A percentile compares a stretch with the other conserved stretches of the same genome.
Evolutionary conservation across 345 rosid species (phyloP).

Genomic region (Kandelia obovata): DNA sequence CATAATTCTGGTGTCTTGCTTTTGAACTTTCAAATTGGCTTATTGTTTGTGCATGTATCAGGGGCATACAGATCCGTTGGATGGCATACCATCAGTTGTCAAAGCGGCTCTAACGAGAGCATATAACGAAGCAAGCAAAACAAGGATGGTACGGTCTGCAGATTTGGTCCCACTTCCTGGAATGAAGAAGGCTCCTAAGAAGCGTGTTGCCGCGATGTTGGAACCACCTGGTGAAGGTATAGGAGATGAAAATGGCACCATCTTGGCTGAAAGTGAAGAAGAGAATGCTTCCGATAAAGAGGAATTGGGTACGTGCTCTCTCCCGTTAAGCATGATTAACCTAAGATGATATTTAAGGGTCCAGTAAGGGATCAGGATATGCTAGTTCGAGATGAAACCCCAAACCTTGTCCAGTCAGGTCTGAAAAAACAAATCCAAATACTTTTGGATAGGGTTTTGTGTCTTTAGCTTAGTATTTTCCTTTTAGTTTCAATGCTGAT

Average conservation of each 20-base stretch:
- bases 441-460: no score
- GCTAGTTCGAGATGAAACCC: no score
- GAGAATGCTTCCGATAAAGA: constrained; percentile 63
- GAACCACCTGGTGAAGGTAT: constrained; percentile 63
- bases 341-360: not conserved
- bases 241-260: constrained; percentile 59
- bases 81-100: constrained; percentile 74
- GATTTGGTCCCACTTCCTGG: constrained; percentile 85
- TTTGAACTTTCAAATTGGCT: not conserved
- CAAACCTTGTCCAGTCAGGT: no score
- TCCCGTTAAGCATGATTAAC: not conserved
- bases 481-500: no score
- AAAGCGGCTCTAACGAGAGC: constrained; percentile 89
- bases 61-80: constrained; percentile 79
- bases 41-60: constrained; percentile 30
- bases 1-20: not conserved
- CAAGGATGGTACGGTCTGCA: constrained; percentile 80
- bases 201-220: constrained; percentile 69
- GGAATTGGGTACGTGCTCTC: constrained; percentile 46
- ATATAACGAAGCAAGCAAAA: constrained; percentile 68
- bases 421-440: no score
- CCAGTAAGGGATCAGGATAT: no score
- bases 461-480: no score
- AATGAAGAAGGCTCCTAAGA: constrained; percentile 70
- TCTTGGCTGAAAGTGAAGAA: constrained; percentile 52